phyloP scores from a whole-genome alignment of 257 asterid species.

The Ilex aquifolium region DNA sequence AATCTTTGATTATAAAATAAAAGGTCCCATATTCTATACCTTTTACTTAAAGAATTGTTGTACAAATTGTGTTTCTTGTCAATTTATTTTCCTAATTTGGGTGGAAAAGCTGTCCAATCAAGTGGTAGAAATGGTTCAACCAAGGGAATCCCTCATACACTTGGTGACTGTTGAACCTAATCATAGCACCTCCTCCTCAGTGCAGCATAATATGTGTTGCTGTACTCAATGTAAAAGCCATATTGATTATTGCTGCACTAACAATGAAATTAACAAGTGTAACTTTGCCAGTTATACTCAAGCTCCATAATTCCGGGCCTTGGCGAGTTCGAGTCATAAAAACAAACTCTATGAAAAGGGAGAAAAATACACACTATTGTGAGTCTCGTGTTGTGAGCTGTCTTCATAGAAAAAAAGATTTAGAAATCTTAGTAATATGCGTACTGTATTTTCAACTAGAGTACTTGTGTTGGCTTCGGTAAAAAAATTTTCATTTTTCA shows the following conservation, averaged over 20 bases:
- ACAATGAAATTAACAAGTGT: constrained; percentile 1
- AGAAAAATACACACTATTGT: too few relatives aligned
- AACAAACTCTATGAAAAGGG: too few relatives aligned
- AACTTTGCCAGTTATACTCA: constrained; percentile 1
- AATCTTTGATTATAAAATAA: constrained; percentile 15
- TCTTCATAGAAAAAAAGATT: too few relatives aligned
- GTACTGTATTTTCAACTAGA: too few relatives aligned
- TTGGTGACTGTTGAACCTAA: constrained; percentile 12
- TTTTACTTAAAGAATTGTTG: constrained; percentile 7
- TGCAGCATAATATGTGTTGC: constrained; percentile 33
- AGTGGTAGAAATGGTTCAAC: constrained; percentile 18
- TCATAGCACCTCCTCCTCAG: constrained; percentile 19
- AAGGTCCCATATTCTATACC: constrained; percentile 21
- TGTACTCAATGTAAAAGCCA: constrained; percentile 16
- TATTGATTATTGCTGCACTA: constrained; percentile 8
- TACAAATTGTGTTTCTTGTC: constrained; percentile 17
- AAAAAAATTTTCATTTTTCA: too few relatives aligned
- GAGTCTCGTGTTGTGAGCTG: too few relatives aligned
- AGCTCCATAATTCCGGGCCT: too few relatives aligned
- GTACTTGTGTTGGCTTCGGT: too few relatives aligned
- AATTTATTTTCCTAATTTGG: constrained; percentile 11
- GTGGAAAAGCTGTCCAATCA: constrained; percentile 30
- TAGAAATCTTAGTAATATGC: too few relatives aligned
- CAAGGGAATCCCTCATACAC: constrained; percentile 1
- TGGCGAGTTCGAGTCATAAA: too few relatives aligned